Conservation (phyloP, 2,329 filamentous ascomycete species). For the Parasarocladium wereldwijsianum region DNA sequence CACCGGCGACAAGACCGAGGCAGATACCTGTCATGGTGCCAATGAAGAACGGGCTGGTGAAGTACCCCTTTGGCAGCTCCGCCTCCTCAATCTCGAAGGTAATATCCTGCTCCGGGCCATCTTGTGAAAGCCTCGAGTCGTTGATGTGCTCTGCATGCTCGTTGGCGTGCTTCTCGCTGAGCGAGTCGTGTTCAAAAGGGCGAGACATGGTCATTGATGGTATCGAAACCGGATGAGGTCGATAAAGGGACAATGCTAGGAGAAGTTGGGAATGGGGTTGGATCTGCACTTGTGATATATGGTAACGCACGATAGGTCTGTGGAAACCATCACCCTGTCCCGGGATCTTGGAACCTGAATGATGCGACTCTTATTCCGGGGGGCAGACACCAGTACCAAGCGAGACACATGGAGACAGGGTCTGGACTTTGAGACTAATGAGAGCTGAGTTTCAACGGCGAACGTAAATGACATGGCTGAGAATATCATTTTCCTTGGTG, state of each 20-base stretch:
- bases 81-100: constrained; percentile 9
- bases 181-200: neutral
- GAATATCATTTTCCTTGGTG: neutral
- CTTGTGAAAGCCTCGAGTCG: too few species aligned
- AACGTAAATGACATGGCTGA: neutral
- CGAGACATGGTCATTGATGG: neutral
- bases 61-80: constrained; percentile 11
- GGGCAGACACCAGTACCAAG: neutral
- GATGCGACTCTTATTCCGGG: neutral
- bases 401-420: neutral
- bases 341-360: neutral
- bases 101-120: constrained; percentile 6
- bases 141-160: constrained; percentile 1
- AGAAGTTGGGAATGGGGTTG: neutral
- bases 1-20: constrained; percentile 13
- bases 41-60: constrained; percentile 13
- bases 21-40: constrained; percentile 12
- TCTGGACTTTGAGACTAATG: neutral
- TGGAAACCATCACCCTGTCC: neutral
- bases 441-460: neutral
- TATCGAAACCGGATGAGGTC: neutral
- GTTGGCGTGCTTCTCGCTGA: constrained; percentile 2
- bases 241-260: neutral
- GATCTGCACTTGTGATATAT: neutral
- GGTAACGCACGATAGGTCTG: neutral